phyloP scores from a whole-genome alignment of 164 flowering plant species.

The Litsea cubeba region DNA sequence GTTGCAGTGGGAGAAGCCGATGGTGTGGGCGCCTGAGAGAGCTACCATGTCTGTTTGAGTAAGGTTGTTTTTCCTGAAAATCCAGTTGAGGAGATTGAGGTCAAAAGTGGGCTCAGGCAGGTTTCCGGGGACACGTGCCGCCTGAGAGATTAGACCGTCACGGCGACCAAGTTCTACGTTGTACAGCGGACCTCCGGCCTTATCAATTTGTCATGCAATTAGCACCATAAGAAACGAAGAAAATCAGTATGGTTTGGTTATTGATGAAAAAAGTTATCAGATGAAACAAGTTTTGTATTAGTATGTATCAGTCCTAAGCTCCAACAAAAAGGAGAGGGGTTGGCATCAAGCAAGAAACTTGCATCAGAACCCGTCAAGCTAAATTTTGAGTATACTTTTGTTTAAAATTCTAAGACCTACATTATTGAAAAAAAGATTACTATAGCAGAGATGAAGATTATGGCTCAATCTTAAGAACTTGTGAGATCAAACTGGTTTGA shows the following conservation, averaged over 20 bases:
- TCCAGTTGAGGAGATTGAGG: conserved; percentile 33
- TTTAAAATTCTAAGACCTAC: too few species aligned
- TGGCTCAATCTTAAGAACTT: too few species aligned
- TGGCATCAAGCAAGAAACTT: too few species aligned
- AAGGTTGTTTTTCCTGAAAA: conserved; percentile 46
- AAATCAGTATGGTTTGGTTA: not conserved
- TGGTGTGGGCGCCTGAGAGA: conserved; percentile 75
- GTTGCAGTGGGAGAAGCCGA: conserved; percentile 74
- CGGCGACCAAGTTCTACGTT: conserved; percentile 64
- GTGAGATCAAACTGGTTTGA: too few species aligned
- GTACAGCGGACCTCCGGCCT: conserved; percentile 66
- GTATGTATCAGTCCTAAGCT: not conserved
- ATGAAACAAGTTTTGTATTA: not conserved
- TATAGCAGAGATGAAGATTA: too few species aligned
- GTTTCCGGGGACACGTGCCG: conserved; percentile 50
- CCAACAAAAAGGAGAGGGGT: too few species aligned
- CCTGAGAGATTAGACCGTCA: conserved; percentile 55
- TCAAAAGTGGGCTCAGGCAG: conserved; percentile 51
- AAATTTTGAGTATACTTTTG: too few species aligned
- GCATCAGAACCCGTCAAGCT: too few species aligned
- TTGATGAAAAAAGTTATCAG: not conserved
- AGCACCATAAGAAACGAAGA: not conserved
- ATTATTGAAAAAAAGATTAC: too few species aligned
- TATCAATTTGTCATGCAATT: not conserved
- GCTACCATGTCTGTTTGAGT: conserved; percentile 59